phyloP scores from a whole-genome alignment of 345 rosid species.

The Nasturtium officinale region DNA sequence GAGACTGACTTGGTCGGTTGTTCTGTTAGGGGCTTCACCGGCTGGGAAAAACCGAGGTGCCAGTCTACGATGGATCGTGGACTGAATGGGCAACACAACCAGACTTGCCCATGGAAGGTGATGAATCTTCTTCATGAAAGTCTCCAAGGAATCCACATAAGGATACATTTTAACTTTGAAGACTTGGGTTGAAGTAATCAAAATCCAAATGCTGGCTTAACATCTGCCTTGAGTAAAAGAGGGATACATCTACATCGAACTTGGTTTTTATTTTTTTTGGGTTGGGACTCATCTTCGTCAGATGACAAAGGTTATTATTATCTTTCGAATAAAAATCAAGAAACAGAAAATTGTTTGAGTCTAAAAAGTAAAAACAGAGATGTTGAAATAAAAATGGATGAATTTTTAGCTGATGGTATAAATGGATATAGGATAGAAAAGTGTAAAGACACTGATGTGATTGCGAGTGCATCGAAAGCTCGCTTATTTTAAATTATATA shows the following conservation, averaged over 20 bases:
- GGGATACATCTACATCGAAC: constrained; percentile 21
- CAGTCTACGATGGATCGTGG: constrained; percentile 97
- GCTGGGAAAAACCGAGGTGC: constrained; percentile 78
- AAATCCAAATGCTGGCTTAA: constrained; percentile 13
- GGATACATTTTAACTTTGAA: neutral
- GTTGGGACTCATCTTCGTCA: neutral
- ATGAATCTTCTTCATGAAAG: constrained; percentile 39
- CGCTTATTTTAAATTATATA: neutral
- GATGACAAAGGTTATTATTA: constrained; percentile 1
- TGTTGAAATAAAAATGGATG: neutral
- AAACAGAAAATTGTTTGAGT: constrained; percentile 21
- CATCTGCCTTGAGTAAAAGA: constrained; percentile 11
- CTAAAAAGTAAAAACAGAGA: neutral
- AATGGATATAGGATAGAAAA: neutral
- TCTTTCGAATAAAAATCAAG: constrained; percentile 27
- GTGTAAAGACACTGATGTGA: neutral
- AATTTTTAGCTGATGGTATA: neutral
- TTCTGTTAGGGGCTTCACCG: constrained; percentile 80
- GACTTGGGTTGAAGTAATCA: constrained; percentile 25
- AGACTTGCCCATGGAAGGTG: constrained; percentile 57
- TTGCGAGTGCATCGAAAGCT: neutral
- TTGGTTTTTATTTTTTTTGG: neutral
- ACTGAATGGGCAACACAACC: constrained; percentile 93
- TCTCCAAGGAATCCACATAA: constrained; percentile 1
- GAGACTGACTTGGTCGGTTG: constrained; percentile 12